phyloP scores from a whole-genome alignment of 768 basidiomycete species.

The Agrocybe pediades region DNA sequence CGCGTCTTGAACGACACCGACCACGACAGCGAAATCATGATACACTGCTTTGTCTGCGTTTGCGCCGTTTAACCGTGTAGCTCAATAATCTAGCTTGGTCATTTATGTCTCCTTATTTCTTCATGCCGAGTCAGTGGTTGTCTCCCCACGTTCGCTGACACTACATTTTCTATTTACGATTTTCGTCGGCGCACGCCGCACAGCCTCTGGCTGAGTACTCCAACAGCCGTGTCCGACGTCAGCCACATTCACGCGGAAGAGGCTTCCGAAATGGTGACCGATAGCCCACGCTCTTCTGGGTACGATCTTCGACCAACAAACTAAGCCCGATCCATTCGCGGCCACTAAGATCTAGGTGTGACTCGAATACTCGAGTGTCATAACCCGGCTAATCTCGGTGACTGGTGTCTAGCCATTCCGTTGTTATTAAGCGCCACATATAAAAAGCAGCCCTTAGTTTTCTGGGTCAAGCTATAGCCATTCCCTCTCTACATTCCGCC shows the following conservation, averaged over 20 bases:
- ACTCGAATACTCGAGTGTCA: background rate
- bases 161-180: background rate
- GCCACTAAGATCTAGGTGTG: background rate
- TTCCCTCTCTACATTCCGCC: background rate
- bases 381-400: background rate
- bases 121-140: too few relatives aligned
- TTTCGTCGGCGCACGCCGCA: background rate
- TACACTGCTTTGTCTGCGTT: background rate
- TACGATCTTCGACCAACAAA: too few relatives aligned
- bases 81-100: background rate
- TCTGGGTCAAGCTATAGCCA: background rate
- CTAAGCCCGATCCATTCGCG: background rate
- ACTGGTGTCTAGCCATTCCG: background rate
- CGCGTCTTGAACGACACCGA: background rate
- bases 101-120: too few relatives aligned
- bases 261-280: background rate
- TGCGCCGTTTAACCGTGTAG: background rate
- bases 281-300: background rate
- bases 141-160: too few relatives aligned
- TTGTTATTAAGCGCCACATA: background rate
- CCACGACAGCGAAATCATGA: background rate
- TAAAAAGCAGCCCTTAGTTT: background rate
- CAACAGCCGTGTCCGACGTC: background rate
- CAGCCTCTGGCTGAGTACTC: background rate
- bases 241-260: background rate